Evolutionary conservation across 768 basidiomycete species (phyloP).

Genomic region (Boletus patriciae): DNA sequence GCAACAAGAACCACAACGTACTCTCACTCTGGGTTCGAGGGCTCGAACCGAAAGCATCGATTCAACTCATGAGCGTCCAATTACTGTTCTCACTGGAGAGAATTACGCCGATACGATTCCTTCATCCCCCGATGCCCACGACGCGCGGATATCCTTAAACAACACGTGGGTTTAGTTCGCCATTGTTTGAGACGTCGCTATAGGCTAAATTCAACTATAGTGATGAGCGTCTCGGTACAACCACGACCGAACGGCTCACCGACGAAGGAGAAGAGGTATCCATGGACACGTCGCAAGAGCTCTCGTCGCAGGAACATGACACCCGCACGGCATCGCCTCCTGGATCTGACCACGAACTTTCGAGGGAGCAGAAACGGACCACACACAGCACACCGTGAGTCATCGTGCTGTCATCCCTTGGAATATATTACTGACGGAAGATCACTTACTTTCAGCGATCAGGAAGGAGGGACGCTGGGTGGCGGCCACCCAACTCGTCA

Average conservation of each 20-base stretch:
- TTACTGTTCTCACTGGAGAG: background rate
- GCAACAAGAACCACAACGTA: background rate
- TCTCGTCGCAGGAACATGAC: background rate
- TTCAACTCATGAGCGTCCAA: background rate
- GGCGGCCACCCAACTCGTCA: background rate
- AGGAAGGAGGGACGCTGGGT: background rate
- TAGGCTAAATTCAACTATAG: background rate
- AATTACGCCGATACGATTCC: too few relatives aligned
- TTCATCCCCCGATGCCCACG: background rate
- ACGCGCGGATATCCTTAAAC: background rate
- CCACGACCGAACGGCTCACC: background rate
- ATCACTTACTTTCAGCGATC: background rate
- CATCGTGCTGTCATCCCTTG: background rate
- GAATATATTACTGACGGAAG: background rate
- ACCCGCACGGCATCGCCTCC: background rate
- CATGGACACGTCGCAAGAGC: background rate
- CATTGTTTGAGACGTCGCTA: background rate
- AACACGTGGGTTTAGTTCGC: background rate
- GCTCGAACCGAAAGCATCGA: background rate
- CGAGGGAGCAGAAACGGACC: background rate
- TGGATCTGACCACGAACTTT: background rate
- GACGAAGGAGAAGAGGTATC: background rate
- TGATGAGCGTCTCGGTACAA: background rate
- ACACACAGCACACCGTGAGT: background rate
- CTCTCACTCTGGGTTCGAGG: background rate